Evolutionary conservation across 2,329 filamentous ascomycete genomes (phyloP).

Genomic region (Talaromyces amestolkiae): DNA sequence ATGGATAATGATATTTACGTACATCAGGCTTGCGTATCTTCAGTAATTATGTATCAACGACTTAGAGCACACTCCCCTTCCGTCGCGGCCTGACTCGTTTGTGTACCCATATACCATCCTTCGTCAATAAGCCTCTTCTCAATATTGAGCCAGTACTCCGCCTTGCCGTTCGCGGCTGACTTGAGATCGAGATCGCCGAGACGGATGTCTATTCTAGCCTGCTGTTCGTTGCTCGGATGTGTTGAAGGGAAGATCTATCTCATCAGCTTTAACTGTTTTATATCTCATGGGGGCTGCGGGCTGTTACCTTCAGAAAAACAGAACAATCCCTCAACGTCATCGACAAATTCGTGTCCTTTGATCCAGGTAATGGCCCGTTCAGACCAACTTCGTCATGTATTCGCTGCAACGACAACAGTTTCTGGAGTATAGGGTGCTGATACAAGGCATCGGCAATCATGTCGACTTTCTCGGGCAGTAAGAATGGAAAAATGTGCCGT

Average conservation of each 20-base stretch:
- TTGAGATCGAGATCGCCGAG: slow-evolving; percentile 79
- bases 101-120: slow-evolving; percentile 63
- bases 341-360: slow-evolving; percentile 59
- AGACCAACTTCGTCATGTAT: slow-evolving; percentile 36
- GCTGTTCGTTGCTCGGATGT: too few relatives aligned
- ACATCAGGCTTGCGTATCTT: neutral
- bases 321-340: slow-evolving; percentile 83
- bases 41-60: neutral
- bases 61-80: slow-evolving; percentile 36
- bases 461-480: slow-evolving; percentile 34
- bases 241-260: neutral
- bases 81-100: slow-evolving; percentile 26
- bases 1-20: neutral
- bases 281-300: neutral
- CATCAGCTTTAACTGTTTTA: neutral
- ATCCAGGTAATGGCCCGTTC: slow-evolving; percentile 35
- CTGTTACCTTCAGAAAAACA: slow-evolving; percentile 62
- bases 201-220: slow-evolving; percentile 43
- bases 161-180: slow-evolving; percentile 61
- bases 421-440: slow-evolving; percentile 35
- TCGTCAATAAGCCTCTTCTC: slow-evolving; percentile 63
- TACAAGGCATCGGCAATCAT: slow-evolving; percentile 36
- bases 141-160: slow-evolving; percentile 64
- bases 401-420: slow-evolving; percentile 35
- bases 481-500: slow-evolving; percentile 22